Evolutionary conservation across 441 rosid genomes (phyloP).

Genomic region (Erysimum pusillum): DNA sequence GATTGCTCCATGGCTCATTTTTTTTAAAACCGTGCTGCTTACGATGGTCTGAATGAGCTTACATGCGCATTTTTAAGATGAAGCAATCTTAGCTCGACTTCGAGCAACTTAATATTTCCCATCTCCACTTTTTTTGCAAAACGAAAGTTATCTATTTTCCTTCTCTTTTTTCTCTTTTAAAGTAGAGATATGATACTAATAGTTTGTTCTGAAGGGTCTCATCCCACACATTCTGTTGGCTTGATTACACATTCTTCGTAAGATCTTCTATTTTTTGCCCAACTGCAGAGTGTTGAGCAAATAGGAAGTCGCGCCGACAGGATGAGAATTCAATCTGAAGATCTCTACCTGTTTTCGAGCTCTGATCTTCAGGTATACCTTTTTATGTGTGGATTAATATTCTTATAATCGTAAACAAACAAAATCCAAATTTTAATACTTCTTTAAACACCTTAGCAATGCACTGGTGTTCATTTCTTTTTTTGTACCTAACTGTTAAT

Average conservation of each 20-base stretch:
- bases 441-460: constrained; percentile 2
- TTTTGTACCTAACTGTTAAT: constrained; percentile 5
- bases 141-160: constrained; percentile 7
- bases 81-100: not conserved
- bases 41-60: constrained; percentile 10
- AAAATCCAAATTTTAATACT: not conserved
- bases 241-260: constrained; percentile 17
- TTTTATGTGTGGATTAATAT: constrained; percentile 26
- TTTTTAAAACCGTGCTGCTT: not conserved
- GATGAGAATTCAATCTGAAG: constrained; percentile 66
- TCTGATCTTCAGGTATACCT: constrained; percentile 84
- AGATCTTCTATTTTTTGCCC: constrained; percentile 24
- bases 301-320: constrained; percentile 92
- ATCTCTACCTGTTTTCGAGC: constrained; percentile 81
- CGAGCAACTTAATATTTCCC: not conserved
- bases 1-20: not conserved
- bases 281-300: constrained; percentile 89
- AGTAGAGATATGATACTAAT: not conserved
- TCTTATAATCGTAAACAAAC: constrained; percentile 7
- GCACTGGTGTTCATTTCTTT: not conserved
- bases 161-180: not conserved
- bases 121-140: constrained; percentile 5
- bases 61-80: constrained; percentile 22
- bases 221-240: not conserved
- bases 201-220: constrained; percentile 21